These are phyloP conservation scores for Teunomyces aglyptinius DNA, from an alignment of 805 yeast species.

Conservation along the genomic window DNA sequence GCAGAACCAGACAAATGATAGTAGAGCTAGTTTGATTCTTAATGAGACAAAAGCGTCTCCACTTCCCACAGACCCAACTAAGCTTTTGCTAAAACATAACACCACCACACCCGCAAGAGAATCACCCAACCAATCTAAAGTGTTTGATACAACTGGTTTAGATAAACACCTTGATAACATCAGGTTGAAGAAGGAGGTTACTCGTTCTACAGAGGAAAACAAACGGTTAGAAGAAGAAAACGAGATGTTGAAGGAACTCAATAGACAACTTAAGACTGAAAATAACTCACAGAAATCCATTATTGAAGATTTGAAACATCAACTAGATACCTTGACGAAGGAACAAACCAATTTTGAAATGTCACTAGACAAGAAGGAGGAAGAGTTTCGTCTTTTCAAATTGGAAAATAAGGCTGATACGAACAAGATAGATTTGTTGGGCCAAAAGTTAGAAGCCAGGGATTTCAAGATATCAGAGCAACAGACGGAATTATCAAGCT, in stretches of 20 bases:
- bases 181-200: slow-evolving; percentile 32
- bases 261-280: slow-evolving; percentile 5
- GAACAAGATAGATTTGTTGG: slow-evolving; percentile 12
- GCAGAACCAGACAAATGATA: slow-evolving; percentile 13
- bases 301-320: slow-evolving; percentile 5
- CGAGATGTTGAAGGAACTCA: slow-evolving; percentile 8
- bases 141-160: slow-evolving; percentile 36
- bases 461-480: slow-evolving; percentile 16
- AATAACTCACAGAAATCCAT: slow-evolving; percentile 5
- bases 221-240: slow-evolving; percentile 4
- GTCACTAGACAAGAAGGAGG: slow-evolving; percentile 3
- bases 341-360: neutral
- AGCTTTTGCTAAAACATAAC: slow-evolving; percentile 21
- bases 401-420: slow-evolving; percentile 7
- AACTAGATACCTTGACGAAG: slow-evolving; percentile 6
- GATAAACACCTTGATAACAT: slow-evolving; percentile 45
- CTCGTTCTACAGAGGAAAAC: slow-evolving; percentile 12
- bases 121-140: slow-evolving; percentile 11
- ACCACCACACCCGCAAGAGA: neutral
- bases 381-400: slow-evolving; percentile 7
- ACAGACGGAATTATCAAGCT: slow-evolving; percentile 10
- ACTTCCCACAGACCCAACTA: slow-evolving; percentile 22
- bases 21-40: slow-evolving; percentile 17
- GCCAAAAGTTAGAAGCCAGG: slow-evolving; percentile 10
- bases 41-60: slow-evolving; percentile 10